Base-by-base conservation (phyloP, 1,284 basidiomycete genomes). In the Fomitopsis schrenkii region DNA sequence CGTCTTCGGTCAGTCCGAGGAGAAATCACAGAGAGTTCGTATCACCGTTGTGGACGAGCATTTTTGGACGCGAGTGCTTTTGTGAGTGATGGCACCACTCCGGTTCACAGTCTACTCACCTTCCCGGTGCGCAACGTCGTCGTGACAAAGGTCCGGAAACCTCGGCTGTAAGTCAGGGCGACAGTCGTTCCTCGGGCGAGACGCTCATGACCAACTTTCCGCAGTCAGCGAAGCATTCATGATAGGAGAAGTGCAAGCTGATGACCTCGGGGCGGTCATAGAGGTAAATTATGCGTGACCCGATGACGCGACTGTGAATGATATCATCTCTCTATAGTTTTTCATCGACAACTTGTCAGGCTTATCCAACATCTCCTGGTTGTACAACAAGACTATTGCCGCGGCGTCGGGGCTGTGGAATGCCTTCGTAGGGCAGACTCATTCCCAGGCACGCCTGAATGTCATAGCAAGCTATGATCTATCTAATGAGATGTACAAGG, bases 401-500 rank as follows among this genome's bases (percentile, higher is more conserved):
- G 82, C 86, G 61, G 71, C 92, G 70, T 85, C 93, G 68, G 81
- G 83, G 55, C 63, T 94, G 58, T 90, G 89, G 66, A 95, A 93
- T 74, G 87, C 87, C 28, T 85, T 93, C 69, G 83, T 93, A 61
- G 91, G 92, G 36, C 93, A 94, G 72, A 90, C 90, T 9, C 84
- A 83, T 58, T 83, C 86, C 10, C 89, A 90, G 71, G 87, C 90
- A 28, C 84, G 92, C 42, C 82, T 91, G 44, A 96, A 95, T 73
- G 93, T 88, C 46, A 90, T 92, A 62, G 90, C 93, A 7, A 93
- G 93, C 73, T 95, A 96, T 70, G 94, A 96, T 74, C 91, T 95
- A 69, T 92, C 90, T 35, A 94, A 94, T 69, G 85, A 87, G 63
- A 77, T 91, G 33, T 91, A 91, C 79, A 85, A 90, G 79, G 87